These are phyloP conservation scores for Ambrosia trifida DNA, from an alignment of 129 eudicot species.

Conservation along the genomic window DNA sequence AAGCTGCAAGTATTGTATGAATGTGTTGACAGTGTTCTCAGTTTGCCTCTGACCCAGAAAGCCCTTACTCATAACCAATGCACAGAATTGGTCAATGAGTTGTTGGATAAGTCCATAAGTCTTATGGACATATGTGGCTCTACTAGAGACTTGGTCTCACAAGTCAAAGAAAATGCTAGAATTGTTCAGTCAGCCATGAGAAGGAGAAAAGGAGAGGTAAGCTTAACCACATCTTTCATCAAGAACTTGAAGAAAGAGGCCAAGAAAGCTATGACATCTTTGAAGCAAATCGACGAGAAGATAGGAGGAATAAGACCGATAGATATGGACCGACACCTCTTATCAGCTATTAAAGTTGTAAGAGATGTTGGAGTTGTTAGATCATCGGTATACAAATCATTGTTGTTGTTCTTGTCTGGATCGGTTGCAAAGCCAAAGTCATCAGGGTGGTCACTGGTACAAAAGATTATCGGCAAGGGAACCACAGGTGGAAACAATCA, in stretches of 20 bases:
- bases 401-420: slow-evolving; percentile 43
- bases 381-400: slow-evolving; percentile 37
- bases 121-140: slow-evolving; percentile 50
- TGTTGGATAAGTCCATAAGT: slow-evolving; percentile 45
- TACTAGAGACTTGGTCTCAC: slow-evolving; percentile 40
- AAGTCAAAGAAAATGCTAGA: slow-evolving; percentile 35
- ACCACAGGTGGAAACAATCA: background rate
- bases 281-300: slow-evolving; percentile 46
- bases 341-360: slow-evolving; percentile 46
- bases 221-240: slow-evolving; percentile 38
- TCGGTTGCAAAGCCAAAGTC: slow-evolving; percentile 36
- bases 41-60: slow-evolving; percentile 45
- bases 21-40: slow-evolving; percentile 51
- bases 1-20: slow-evolving; percentile 45
- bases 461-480: slow-evolving; percentile 36
- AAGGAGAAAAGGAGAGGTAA: slow-evolving; percentile 38
- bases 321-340: slow-evolving; percentile 39
- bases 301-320: slow-evolving; percentile 21
- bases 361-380: slow-evolving; percentile 52
- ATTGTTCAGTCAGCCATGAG: slow-evolving; percentile 44
- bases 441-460: slow-evolving; percentile 37
- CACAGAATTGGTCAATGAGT: slow-evolving; percentile 36
- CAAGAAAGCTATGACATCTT: slow-evolving; percentile 35
- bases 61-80: slow-evolving; percentile 38
- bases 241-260: slow-evolving; percentile 47